These are phyloP conservation scores for Malassezia globosa DNA, from an alignment of 1,284 basidiomycete species.

Conservation along the genomic window DNA sequence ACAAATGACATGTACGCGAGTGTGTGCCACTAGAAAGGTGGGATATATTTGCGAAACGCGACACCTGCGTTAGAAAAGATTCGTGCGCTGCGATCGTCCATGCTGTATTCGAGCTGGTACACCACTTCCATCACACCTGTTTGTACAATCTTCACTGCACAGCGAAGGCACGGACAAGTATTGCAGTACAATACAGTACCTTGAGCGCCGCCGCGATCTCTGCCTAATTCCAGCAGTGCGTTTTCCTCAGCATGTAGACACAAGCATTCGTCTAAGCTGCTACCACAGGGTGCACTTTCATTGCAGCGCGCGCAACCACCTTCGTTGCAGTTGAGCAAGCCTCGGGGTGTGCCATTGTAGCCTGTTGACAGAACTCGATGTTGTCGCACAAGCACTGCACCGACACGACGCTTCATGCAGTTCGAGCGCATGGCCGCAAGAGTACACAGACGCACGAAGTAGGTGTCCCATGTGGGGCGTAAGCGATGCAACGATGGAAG, in stretches of 20 bases:
- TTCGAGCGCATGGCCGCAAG: slow-evolving; percentile 44
- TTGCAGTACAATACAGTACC: slow-evolving; percentile 78
- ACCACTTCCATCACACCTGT: slow-evolving; percentile 84
- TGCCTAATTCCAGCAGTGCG: slow-evolving; percentile 79
- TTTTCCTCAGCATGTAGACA: slow-evolving; percentile 99
- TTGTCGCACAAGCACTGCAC: slow-evolving; percentile 78
- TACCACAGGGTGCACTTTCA: slow-evolving; percentile 48
- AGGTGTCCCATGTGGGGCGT: slow-evolving; percentile 43
- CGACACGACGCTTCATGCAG: slow-evolving; percentile 86
- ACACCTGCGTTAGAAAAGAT: slow-evolving; percentile 49
- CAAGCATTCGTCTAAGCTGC: slow-evolving; percentile 67
- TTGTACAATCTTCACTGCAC: slow-evolving; percentile 94
- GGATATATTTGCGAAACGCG: slow-evolving; percentile 33
- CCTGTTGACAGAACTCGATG: slow-evolving; percentile 78
- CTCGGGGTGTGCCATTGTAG: slow-evolving; percentile 93
- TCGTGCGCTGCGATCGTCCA: slow-evolving; percentile 50
- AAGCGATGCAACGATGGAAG: slow-evolving; percentile 74
- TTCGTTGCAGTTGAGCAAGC: slow-evolving; percentile 53
- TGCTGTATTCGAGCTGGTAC: slow-evolving; percentile 75
- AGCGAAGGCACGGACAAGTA: slow-evolving; percentile 83
- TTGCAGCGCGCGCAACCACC: slow-evolving; percentile 45
- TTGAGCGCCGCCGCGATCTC: slow-evolving; percentile 52
- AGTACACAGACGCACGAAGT: slow-evolving; percentile 45
- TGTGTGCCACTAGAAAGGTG: slow-evolving; percentile 14
- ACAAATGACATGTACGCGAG: background rate